Evolutionary conservation across 352 stramenopile species (phyloP).

Genomic region (Pythium volutum): DNA sequence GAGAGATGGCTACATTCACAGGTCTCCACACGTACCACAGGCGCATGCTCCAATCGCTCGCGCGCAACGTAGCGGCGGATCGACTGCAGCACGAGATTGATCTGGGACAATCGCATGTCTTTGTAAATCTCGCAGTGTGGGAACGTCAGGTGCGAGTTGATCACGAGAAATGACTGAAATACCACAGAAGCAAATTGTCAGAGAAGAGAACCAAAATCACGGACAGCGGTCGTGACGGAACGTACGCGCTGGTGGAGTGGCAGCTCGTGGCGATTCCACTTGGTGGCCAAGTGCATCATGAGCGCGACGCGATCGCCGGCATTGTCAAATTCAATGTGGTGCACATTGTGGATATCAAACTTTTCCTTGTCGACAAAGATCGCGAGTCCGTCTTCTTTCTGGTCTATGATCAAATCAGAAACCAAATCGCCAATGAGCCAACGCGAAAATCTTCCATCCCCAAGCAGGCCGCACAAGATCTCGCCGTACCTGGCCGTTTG

Average conservation of each 20-base stretch:
- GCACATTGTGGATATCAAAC: slow-evolving; percentile 74
- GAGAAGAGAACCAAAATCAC: not conserved
- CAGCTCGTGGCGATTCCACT: slow-evolving; percentile 55
- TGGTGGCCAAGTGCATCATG: slow-evolving; percentile 80
- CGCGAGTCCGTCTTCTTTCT: slow-evolving; percentile 82
- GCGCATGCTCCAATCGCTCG: slow-evolving; percentile 62
- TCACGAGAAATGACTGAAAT: slow-evolving; percentile 63
- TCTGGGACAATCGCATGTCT: slow-evolving; percentile 74
- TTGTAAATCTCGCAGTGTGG: slow-evolving; percentile 79
- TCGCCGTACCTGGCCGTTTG: slow-evolving; percentile 51
- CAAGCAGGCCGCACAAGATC: too few relatives aligned
- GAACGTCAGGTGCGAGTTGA: slow-evolving; percentile 87
- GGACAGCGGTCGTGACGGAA: too few relatives aligned
- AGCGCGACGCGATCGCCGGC: slow-evolving; percentile 80
- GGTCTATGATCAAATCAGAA: slow-evolving; percentile 10
- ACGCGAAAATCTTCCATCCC: not conserved
- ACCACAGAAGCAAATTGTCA: not conserved
- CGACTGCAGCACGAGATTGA: slow-evolving; percentile 69
- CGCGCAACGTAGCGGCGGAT: slow-evolving; percentile 64
- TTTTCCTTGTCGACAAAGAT: slow-evolving; percentile 77
- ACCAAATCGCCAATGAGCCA: not conserved
- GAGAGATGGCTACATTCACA: slow-evolving; percentile 1
- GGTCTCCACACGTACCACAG: slow-evolving; percentile 39
- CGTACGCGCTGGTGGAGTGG: slow-evolving; percentile 51
- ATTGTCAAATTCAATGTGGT: slow-evolving; percentile 68